phyloP scores from a whole-genome alignment of 805 yeast species.

The Suhomyces pyralidae region DNA sequence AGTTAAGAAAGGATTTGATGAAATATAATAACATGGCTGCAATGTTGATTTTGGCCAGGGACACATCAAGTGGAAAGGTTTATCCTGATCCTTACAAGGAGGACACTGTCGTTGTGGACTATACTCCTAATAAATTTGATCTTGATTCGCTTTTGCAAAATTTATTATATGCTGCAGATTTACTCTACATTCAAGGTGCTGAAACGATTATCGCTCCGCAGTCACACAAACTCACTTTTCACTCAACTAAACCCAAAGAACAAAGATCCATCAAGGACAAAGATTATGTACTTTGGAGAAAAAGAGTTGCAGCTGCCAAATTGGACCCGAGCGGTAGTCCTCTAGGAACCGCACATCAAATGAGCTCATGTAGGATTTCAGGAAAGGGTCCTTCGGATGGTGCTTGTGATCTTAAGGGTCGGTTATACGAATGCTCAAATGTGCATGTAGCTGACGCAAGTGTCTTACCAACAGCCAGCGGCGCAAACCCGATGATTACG shows the following conservation, averaged over 20 bases:
- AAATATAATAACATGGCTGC: conserved; percentile 38
- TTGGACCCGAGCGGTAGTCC: conserved; percentile 27
- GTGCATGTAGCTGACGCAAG: conserved; percentile 29
- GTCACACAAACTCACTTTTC: conserved; percentile 35
- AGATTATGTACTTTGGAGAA: conserved; percentile 42
- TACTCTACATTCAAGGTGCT: conserved; percentile 50
- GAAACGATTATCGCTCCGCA: conserved; percentile 38
- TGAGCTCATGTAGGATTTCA: conserved; percentile 26
- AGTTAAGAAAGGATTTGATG: conserved; percentile 29
- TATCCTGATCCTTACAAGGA: conserved; percentile 31
- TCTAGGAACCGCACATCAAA: conserved; percentile 29
- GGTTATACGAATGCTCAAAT: conserved; percentile 24
- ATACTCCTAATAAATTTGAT: conserved; percentile 41
- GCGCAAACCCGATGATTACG: conserved; percentile 27
- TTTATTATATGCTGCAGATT: conserved; percentile 38
- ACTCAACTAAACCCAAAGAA: conserved; percentile 30
- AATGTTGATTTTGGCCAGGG: conserved; percentile 46
- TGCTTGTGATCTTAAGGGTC: conserved; percentile 23
- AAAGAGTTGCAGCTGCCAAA: conserved; percentile 22
- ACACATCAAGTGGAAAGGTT: conserved; percentile 41
- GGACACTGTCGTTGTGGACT: conserved; percentile 33
- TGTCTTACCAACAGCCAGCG: conserved; percentile 28
- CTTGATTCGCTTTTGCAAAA: conserved; percentile 37
- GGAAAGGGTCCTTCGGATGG: conserved; percentile 25
- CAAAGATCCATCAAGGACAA: conserved; percentile 39